Percentiles rank a stretch among this genome's conserved stretches.
phyloP scores from a whole-genome alignment of 306 rosid genomes.

The Acacia crassicarpa region DNA sequence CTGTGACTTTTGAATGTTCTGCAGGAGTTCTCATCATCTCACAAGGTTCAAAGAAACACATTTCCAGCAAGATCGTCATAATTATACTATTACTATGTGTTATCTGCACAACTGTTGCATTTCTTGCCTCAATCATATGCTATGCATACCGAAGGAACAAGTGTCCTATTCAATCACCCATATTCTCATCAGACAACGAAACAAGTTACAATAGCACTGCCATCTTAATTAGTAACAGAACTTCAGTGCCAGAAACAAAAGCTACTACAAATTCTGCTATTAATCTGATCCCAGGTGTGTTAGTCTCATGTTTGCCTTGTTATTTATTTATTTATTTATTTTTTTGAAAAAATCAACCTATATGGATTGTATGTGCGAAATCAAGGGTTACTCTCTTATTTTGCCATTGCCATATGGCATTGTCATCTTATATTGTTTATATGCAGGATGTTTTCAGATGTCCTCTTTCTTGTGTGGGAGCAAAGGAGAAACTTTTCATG shows the following conservation, averaged over 20 bases:
- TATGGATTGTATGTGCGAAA: background rate
- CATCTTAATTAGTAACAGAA: constrained; percentile 61
- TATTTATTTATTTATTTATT: background rate
- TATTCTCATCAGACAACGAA: constrained; percentile 62
- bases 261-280: constrained; percentile 41
- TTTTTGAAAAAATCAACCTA: background rate
- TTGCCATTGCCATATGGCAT: constrained; percentile 14
- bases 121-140: constrained; percentile 60
- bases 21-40: constrained; percentile 61
- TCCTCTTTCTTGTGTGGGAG: constrained; percentile 61
- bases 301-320: background rate
- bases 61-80: constrained; percentile 63
- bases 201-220: constrained; percentile 65
- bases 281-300: constrained; percentile 54
- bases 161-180: constrained; percentile 46
- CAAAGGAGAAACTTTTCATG: constrained; percentile 55
- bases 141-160: constrained; percentile 53
- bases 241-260: constrained; percentile 54
- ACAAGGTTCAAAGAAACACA: constrained; percentile 55
- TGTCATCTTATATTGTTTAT: background rate
- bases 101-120: constrained; percentile 64
- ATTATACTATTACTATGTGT: constrained; percentile 57
- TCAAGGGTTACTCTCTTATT: background rate
- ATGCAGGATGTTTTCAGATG: constrained; percentile 70
- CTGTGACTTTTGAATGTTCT: constrained; percentile 33